Evolutionary conservation across 345 rosid genomes (phyloP), one percentile per base, ranked within the genome.

Genomic region (Eutrema heterophyllum): DNA sequence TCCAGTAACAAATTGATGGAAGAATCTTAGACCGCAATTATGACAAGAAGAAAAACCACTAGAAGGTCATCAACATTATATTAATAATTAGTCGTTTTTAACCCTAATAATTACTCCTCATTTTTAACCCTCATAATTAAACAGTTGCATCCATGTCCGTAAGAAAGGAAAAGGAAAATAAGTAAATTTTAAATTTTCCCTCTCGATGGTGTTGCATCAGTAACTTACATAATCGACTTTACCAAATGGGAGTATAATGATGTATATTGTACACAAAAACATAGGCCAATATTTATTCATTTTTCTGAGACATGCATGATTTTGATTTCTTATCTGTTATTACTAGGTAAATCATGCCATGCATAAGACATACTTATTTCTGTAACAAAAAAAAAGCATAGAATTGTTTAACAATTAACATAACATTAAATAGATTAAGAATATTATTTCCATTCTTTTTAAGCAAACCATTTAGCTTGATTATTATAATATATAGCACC

Each of bases 11-110:
- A 61, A 70, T 36, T 76, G 65, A 68, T 62, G 57, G 64, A 80
- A 82, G 88, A 84, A 81, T 84, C 84, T 73, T 81, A 80, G 85
- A 82, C 83, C 67, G 73, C 65, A 68, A 86, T 88, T 61, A 88
- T 86, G 72, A 66, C 79, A 36, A 62, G 58, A 54, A 69, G 70
- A 62, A 62, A 68, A 68, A 61, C 4, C 13, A 68, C 70, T 43
- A 61, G 32, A 43, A 35, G 21, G 44, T 62, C 79, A 53, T 63
- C 62, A 76, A 45, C 58, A 30, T 64, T 68, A 36, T 68, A 24
- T 43, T 53, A 61, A 68, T 62, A 41, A 12, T 51, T 14, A 4
- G 16, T 62, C 49, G 40, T 24, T 52, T 67, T 9, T 44, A 12
- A 45, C 54, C 45, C 45, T 33, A 45, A 58, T 9, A 53, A 9